Evolutionary conservation across 768 basidiomycete species (phyloP).

Genomic region (Podaxis sp.): DNA sequence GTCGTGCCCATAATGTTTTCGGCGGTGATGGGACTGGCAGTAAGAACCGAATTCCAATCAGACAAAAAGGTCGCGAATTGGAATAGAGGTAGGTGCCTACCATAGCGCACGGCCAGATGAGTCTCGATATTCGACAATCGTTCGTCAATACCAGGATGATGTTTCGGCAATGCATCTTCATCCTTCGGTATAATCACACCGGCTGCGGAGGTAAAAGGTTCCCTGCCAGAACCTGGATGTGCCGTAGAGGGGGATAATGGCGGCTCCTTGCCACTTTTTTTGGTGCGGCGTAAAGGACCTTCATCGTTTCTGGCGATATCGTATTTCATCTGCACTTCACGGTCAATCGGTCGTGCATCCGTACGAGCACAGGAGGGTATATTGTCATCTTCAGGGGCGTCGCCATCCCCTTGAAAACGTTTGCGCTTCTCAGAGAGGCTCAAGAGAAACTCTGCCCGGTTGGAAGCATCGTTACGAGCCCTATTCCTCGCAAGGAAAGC

Average conservation of each 20-base stretch:
- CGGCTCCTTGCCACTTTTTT: conserved; percentile 46
- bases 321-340: conserved; percentile 82
- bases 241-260: not conserved
- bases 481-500: conserved; percentile 69
- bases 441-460: conserved; percentile 71
- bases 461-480: conserved; percentile 73
- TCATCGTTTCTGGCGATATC: conserved; percentile 86
- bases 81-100: conserved; percentile 35
- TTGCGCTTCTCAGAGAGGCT: conserved; percentile 56
- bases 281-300: conserved; percentile 52
- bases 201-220: not conserved
- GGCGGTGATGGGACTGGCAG: conserved; percentile 69
- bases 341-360: conserved; percentile 68
- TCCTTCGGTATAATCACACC: conserved; percentile 7
- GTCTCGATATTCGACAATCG: conserved; percentile 67
- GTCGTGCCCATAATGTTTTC: conserved; percentile 57
- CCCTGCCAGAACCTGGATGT: conserved; percentile 4
- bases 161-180: conserved; percentile 25
- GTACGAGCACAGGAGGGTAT: conserved; percentile 68
- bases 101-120: conserved; percentile 74
- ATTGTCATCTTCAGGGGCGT: conserved; percentile 10
- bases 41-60: not conserved
- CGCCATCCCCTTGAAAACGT: conserved; percentile 34
- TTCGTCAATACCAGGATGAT: conserved; percentile 62
- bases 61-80: not conserved